phyloP scores from a whole-genome alignment of 768 basidiomycete species.

The Podaxis sp. region DNA sequence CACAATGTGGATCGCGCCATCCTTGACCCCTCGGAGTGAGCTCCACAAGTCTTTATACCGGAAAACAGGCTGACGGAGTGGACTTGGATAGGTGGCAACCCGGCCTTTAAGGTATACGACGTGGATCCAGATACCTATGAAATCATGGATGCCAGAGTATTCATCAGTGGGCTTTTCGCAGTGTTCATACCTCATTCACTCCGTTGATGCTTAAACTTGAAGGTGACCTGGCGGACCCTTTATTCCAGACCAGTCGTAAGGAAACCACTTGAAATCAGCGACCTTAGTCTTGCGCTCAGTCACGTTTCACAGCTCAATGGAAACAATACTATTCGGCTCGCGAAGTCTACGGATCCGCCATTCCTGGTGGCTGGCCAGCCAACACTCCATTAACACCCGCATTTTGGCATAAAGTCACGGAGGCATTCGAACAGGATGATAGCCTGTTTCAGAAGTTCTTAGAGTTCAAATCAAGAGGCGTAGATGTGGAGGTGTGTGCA shows the following conservation, averaged over 20 bases:
- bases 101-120: conserved; percentile 59
- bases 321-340: conserved; percentile 58
- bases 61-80: neutral
- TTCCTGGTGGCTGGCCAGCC: conserved; percentile 34
- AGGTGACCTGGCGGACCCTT: conserved; percentile 43
- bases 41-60: neutral
- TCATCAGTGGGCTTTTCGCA: conserved; percentile 37
- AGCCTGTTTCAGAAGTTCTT: conserved; percentile 47
- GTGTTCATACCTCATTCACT: neutral
- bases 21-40: conserved; percentile 57
- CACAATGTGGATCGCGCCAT: conserved; percentile 51
- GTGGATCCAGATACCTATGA: conserved; percentile 68
- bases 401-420: conserved; percentile 65
- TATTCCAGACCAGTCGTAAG: conserved; percentile 47
- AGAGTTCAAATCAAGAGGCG: conserved; percentile 41
- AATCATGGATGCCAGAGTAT: conserved; percentile 56
- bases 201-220: neutral
- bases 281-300: neutral
- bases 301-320: conserved; percentile 42
- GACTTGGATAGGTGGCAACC: conserved; percentile 44
- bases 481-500: conserved; percentile 31
- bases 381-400: conserved; percentile 43
- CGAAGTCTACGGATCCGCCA: conserved; percentile 44
- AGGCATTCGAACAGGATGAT: conserved; percentile 48
- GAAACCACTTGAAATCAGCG: conserved; percentile 17